Evolutionary conservation across 345 rosid species (phyloP).

Genomic region (Murraya koenigii): DNA sequence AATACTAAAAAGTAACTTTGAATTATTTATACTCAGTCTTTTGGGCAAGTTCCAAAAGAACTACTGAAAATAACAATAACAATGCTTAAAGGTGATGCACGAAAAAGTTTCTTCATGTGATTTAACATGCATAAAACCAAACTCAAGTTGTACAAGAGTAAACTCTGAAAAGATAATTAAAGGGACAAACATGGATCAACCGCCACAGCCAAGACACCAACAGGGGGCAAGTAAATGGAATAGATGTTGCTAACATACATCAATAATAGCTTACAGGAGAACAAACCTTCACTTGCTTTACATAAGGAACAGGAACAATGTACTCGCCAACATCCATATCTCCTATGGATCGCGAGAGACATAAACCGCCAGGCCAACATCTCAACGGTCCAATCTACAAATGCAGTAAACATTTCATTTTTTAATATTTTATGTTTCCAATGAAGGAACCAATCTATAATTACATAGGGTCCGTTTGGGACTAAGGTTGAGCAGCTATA

Average conservation of each 20-base stretch:
- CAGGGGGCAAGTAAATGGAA: conserved; percentile 1
- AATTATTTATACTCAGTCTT: not conserved
- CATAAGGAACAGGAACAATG: conserved; percentile 97
- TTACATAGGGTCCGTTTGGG: too few relatives aligned
- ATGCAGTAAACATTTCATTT: conserved; percentile 10
- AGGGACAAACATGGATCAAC: conserved; percentile 2
- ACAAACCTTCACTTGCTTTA: conserved; percentile 97
- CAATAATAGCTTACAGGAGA: conserved; percentile 4
- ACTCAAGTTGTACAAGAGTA: not conserved
- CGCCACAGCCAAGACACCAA: conserved; percentile 2
- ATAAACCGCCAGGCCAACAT: conserved; percentile 99
- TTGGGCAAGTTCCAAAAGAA: not conserved
- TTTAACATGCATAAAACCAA: not conserved
- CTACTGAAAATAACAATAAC: not conserved
- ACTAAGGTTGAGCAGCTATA: too few relatives aligned
- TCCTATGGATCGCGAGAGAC: conserved; percentile 98
- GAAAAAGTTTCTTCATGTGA: not conserved
- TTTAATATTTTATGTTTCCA: not conserved
- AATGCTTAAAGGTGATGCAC: not conserved
- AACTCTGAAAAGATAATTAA: not conserved
- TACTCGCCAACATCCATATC: conserved; percentile 94
- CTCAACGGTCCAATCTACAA: conserved; percentile 94
- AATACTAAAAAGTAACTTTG: not conserved
- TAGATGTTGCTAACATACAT: not conserved
- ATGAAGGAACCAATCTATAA: conserved; percentile 1